A percentile compares a stretch with the other conserved stretches of the same genome.
Evolutionary conservation across 805 yeast species (phyloP).

Genomic region (Wickerhamiella qilinensis): DNA sequence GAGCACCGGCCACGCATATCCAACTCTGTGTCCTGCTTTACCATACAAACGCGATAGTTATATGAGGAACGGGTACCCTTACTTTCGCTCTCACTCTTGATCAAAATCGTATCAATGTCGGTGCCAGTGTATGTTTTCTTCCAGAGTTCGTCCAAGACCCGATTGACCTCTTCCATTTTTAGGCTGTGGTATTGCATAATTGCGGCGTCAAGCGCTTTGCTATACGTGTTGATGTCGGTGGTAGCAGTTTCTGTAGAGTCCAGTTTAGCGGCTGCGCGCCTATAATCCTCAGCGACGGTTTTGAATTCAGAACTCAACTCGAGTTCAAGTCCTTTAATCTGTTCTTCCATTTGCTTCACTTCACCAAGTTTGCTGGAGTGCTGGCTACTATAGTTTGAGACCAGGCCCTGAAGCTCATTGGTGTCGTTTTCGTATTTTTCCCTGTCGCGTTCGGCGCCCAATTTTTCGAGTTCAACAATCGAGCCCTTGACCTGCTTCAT

Average conservation of each 20-base stretch:
- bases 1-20: conserved; percentile 98
- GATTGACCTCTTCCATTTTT: conserved; percentile 86
- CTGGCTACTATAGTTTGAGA: conserved; percentile 40
- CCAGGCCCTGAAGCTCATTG: conserved; percentile 29
- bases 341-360: conserved; percentile 64
- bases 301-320: conserved; percentile 61
- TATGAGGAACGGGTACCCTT: conserved; percentile 44
- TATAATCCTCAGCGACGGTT: conserved; percentile 46
- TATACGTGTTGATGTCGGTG: conserved; percentile 66
- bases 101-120: conserved; percentile 81
- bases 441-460: conserved; percentile 44
- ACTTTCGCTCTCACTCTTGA: conserved; percentile 59
- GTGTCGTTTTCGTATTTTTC: conserved; percentile 47
- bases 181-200: conserved; percentile 82
- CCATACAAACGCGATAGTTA: conserved; percentile 90
- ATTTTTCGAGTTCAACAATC: conserved; percentile 32
- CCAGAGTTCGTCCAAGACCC: conserved; percentile 84
- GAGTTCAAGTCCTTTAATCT: conserved; percentile 33
- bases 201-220: conserved; percentile 78
- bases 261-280: conserved; percentile 54
- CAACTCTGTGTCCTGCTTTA: conserved; percentile 74
- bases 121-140: conserved; percentile 86
- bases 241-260: conserved; percentile 63
- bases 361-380: conserved; percentile 77
- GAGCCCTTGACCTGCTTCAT: conserved; percentile 24